Evolutionary conservation across 495 filamentous ascomycete genomes (phyloP).

Genomic region (Daldinia concentrica): DNA sequence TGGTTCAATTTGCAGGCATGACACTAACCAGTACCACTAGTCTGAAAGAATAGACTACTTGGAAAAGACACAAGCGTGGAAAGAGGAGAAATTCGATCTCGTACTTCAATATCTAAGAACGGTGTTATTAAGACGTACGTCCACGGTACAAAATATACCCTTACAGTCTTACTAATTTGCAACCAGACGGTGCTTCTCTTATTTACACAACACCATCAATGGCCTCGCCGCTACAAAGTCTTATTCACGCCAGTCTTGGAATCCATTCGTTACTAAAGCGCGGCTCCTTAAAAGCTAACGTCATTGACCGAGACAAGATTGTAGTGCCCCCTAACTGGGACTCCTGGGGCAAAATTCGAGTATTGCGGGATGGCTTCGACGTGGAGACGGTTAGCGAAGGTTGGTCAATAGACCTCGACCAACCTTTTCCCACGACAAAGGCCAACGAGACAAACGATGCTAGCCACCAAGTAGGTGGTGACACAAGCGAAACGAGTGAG

Average conservation of each 20-base stretch:
- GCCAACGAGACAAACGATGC: conserved; percentile 39
- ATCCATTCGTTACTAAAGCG: conserved; percentile 89
- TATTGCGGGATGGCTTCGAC: conserved; percentile 92
- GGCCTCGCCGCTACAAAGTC: conserved; percentile 77
- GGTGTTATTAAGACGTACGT: conserved; percentile 82
- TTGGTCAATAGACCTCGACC: conserved; percentile 84
- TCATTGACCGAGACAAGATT: conserved; percentile 95
- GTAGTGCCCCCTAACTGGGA: conserved; percentile 97
- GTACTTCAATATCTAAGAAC: conserved; percentile 89
- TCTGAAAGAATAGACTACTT: conserved; percentile 88
- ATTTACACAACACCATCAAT: conserved; percentile 89
- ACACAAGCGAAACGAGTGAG: conserved; percentile 30
- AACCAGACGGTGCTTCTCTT: conserved; percentile 83
- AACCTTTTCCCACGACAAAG: conserved; percentile 50
- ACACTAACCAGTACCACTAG: conserved; percentile 57
- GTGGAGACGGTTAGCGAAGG: conserved; percentile 84
- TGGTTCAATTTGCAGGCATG: too few relatives aligned
- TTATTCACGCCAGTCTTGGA: conserved; percentile 87
- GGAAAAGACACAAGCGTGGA: conserved; percentile 88
- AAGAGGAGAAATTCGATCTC: conserved; percentile 92
- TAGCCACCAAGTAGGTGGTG: conserved; percentile 19
- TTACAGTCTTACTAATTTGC: conserved; percentile 27
- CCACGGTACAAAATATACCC: not conserved
- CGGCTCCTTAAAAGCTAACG: conserved; percentile 88
- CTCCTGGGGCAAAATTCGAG: conserved; percentile 96